Percentiles rank a stretch among this genome's conserved stretches.
These are phyloP conservation scores for Colletotrichum ledebouriae DNA, from an alignment of 2,329 filamentous ascomycete genomes.

Conservation along the genomic window DNA sequence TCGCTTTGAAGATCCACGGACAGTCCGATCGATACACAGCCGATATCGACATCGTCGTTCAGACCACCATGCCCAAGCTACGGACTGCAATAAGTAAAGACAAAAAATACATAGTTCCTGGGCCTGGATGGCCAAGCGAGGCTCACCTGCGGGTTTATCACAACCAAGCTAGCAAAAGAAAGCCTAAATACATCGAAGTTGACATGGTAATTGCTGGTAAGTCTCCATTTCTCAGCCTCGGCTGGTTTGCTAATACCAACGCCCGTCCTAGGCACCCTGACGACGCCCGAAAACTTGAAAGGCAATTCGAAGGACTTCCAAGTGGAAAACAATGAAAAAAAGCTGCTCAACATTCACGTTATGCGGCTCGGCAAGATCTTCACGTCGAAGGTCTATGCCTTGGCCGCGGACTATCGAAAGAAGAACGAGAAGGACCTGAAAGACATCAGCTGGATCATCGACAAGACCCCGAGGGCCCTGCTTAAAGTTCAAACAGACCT, in stretches of 20 bases:
- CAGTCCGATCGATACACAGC: neutral
- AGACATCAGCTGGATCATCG: neutral
- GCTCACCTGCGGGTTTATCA: rapidly evolving
- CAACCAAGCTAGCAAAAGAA: neutral
- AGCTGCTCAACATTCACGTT: rapidly evolving
- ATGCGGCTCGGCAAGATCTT: neutral
- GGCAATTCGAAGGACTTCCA: neutral
- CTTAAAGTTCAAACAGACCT: neutral
- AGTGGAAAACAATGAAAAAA: neutral
- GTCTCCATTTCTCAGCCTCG: neutral
- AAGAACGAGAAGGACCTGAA: neutral
- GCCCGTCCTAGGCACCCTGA: neutral
- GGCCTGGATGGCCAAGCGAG: neutral
- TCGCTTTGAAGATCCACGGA: neutral
- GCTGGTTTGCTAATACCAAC: neutral
- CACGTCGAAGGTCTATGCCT: neutral
- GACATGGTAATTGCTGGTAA: neutral
- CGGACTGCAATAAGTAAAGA: neutral
- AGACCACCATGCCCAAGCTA: neutral
- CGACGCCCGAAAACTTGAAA: neutral
- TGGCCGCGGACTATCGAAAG: neutral
- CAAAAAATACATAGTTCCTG: neutral
- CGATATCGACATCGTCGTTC: neutral
- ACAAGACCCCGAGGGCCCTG: neutral
- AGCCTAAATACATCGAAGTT: neutral